phyloP scores from a whole-genome alignment of 2,329 filamentous ascomycete species.

The Dothistroma septosporum region DNA sequence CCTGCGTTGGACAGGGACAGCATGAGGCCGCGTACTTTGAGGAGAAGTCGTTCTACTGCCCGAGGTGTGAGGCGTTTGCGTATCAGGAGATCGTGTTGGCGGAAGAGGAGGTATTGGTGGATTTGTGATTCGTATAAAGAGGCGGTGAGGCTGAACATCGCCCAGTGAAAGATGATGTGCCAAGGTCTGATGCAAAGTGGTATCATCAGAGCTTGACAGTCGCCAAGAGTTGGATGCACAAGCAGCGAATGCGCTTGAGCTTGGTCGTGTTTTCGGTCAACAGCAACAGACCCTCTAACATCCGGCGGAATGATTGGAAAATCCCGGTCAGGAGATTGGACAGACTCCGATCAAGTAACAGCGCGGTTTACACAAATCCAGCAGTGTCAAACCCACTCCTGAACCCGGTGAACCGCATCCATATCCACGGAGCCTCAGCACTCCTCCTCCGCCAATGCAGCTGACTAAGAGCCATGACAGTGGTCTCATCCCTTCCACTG shows the following conservation, averaged over 20 bases:
- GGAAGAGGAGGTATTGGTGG: background rate
- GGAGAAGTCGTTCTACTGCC: conserved; percentile 2
- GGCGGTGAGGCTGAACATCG: background rate
- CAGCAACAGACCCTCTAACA: too few relatives aligned
- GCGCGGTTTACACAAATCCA: background rate
- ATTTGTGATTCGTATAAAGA: background rate
- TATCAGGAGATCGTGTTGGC: background rate
- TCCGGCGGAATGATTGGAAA: background rate
- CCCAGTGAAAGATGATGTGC: too few relatives aligned
- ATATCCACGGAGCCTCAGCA: background rate
- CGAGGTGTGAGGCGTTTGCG: conserved; percentile 2
- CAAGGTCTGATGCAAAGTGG: too few relatives aligned
- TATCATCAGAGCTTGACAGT: background rate
- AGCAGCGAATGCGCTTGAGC: background rate
- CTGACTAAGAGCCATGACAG: background rate
- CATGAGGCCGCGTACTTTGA: conserved; percentile 1
- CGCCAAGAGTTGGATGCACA: background rate
- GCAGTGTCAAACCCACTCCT: background rate
- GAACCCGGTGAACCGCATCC: background rate
- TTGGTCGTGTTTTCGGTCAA: background rate
- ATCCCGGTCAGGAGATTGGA: background rate
- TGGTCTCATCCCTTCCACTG: background rate
- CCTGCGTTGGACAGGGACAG: conserved; percentile 4
- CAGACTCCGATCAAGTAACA: background rate
- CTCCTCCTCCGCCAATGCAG: background rate